phyloP scores from a whole-genome alignment of 441 rosid genomes.

The Jatropha podagrica region DNA sequence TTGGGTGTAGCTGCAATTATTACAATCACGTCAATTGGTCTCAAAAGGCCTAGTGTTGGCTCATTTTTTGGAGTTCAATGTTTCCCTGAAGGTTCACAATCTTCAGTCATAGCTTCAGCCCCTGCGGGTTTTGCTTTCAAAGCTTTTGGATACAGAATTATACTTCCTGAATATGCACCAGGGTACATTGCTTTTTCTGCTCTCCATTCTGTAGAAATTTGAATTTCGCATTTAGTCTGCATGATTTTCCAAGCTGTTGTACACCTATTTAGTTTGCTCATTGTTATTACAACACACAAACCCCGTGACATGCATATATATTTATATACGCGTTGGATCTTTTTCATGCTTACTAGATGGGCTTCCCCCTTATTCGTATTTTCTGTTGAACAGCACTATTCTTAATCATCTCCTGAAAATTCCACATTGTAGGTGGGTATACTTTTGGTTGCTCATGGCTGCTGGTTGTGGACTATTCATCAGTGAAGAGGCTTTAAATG shows the following conservation, averaged over 20 bases:
- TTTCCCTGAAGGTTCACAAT: slow-evolving; percentile 47
- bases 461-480: slow-evolving; percentile 87
- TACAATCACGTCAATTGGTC: slow-evolving; percentile 41
- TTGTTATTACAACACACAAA: no score
- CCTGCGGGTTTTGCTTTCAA: slow-evolving; percentile 63
- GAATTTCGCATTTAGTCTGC: neutral
- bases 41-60: slow-evolving; percentile 41
- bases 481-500: slow-evolving; percentile 90
- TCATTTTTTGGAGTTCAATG: slow-evolving; percentile 53
- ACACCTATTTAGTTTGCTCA: neutral
- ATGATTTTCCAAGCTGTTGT: neutral
- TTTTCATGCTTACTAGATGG: slow-evolving; percentile 3
- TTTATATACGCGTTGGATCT: neutral
- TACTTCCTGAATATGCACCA: slow-evolving; percentile 73
- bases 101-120: slow-evolving; percentile 38
- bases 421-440: slow-evolving; percentile 63
- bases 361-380: slow-evolving; percentile 1
- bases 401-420: slow-evolving; percentile 14
- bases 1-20: slow-evolving; percentile 53
- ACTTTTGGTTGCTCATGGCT: slow-evolving; percentile 94
- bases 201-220: neutral
- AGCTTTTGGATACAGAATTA: slow-evolving; percentile 66
- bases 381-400: slow-evolving; percentile 12
- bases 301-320: no score
- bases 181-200: slow-evolving; percentile 41